Percentiles rank a stretch among this genome's conserved stretches.
Conservation (phyloP, 2,329 filamentous ascomycete species). For the Mycosphaerelloides madeirae region DNA sequence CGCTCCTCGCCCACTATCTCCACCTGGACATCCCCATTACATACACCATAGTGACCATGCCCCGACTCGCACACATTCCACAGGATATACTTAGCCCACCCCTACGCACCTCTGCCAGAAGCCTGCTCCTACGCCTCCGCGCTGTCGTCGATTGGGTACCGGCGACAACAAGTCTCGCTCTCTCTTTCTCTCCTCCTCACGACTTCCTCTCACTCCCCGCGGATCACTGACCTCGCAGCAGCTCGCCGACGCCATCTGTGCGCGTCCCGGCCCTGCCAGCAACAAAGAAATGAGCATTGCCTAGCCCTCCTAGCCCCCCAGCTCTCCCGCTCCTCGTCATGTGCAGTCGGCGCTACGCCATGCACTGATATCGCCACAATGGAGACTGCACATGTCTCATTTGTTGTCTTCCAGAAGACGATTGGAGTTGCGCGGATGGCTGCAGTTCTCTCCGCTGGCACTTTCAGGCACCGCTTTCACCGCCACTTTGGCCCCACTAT, state of each 20-base stretch:
- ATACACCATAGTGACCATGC: too few relatives aligned
- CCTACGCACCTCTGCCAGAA: too few relatives aligned
- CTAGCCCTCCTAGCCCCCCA: not conserved
- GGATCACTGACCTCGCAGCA: too few relatives aligned
- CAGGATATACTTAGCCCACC: too few relatives aligned
- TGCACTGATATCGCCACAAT: conserved; percentile 17
- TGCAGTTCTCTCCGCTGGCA: conserved; percentile 26
- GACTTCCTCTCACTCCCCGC: too few relatives aligned
- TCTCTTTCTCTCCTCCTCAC: too few relatives aligned
- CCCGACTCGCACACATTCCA: too few relatives aligned
- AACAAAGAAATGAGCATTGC: conserved; percentile 4
- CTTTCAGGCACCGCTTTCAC: conserved; percentile 24
- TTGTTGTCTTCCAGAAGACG: conserved; percentile 26
- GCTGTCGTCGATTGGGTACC: too few relatives aligned
- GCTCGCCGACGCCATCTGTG: conserved; percentile 1
- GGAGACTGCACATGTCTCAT: conserved; percentile 22
- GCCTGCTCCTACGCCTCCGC: too few relatives aligned
- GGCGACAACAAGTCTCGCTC: too few relatives aligned
- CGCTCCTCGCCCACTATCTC: too few relatives aligned
- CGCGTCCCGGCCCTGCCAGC: not conserved
- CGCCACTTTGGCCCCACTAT: conserved; percentile 26
- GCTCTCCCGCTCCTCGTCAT: conserved; percentile 7
- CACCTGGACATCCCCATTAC: too few relatives aligned
- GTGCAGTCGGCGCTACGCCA: conserved; percentile 16
- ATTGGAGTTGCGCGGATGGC: conserved; percentile 23